These are phyloP conservation scores for Linnemannia zychae DNA, from an alignment of 192 early-diverging fungal species.

Conservation along the genomic window DNA sequence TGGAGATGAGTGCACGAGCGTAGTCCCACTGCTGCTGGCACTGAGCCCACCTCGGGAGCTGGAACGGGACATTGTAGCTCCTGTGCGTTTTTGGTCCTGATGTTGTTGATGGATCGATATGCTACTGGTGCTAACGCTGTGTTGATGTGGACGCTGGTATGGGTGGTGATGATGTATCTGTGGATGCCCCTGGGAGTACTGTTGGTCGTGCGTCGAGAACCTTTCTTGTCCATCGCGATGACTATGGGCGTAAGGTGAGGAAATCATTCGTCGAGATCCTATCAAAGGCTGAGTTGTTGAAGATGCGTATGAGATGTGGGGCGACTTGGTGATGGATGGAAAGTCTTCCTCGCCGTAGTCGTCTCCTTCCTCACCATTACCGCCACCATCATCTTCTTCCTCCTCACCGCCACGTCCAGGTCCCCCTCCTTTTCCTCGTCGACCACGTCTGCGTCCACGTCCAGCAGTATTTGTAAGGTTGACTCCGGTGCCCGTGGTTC, in stretches of 20 bases:
- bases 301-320: background rate
- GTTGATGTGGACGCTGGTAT: background rate
- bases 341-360: background rate
- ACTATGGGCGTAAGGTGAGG: background rate
- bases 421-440: background rate
- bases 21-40: slow-evolving; percentile 11
- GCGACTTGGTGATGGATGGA: background rate
- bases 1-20: slow-evolving; percentile 1
- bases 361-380: background rate
- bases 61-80: slow-evolving; percentile 15
- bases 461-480: background rate
- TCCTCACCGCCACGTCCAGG: no score
- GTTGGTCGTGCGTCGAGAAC: background rate
- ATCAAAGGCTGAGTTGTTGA: background rate
- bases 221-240: slow-evolving; percentile 20
- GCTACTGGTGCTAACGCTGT: background rate
- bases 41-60: slow-evolving; percentile 14
- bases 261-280: background rate
- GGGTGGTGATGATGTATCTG: background rate
- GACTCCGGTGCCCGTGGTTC: background rate
- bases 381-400: background rate
- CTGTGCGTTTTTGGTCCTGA: background rate
- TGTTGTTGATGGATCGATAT: background rate
- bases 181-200: background rate
- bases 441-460: background rate